A percentile compares a stretch with the other conserved stretches of the same genome.
Conservation (phyloP, 129 eudicot genomes). For the Pseudognaphalium luteoalbum region DNA sequence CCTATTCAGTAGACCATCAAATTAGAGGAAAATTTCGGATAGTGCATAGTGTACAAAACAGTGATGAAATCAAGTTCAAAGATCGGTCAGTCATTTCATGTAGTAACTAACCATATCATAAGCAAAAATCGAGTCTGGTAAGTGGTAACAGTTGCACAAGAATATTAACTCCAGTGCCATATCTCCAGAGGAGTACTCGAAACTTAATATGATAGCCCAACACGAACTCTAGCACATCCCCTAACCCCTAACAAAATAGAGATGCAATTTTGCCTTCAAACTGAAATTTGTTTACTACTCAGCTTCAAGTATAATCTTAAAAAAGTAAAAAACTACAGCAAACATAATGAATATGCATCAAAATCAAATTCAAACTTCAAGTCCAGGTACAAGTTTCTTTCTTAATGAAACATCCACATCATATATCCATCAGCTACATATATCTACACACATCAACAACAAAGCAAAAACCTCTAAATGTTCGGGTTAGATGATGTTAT, state of each 20-base stretch:
- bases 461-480: constrained; percentile 9
- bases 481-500: background rate
- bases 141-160: background rate
- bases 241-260: background rate
- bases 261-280: constrained; percentile 6
- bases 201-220: too few species aligned
- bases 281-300: background rate
- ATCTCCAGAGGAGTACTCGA: background rate
- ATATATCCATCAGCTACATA: background rate
- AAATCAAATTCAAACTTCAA: background rate
- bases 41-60: constrained; percentile 1
- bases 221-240: background rate
- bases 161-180: background rate
- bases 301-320: background rate
- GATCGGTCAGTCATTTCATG: background rate
- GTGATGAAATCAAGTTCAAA: constrained; percentile 10
- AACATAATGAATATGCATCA: background rate
- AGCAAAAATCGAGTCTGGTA: background rate
- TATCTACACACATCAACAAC: background rate
- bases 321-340: background rate
- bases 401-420: background rate
- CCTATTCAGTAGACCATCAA: background rate
- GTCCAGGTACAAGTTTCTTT: background rate
- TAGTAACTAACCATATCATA: background rate
- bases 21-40: background rate